Percentiles rank a stretch among this genome's conserved stretches.
These are phyloP conservation scores for Metroxylon sagu DNA, from an alignment of 176 grass and related monocot genomes.

Conservation along the genomic window DNA sequence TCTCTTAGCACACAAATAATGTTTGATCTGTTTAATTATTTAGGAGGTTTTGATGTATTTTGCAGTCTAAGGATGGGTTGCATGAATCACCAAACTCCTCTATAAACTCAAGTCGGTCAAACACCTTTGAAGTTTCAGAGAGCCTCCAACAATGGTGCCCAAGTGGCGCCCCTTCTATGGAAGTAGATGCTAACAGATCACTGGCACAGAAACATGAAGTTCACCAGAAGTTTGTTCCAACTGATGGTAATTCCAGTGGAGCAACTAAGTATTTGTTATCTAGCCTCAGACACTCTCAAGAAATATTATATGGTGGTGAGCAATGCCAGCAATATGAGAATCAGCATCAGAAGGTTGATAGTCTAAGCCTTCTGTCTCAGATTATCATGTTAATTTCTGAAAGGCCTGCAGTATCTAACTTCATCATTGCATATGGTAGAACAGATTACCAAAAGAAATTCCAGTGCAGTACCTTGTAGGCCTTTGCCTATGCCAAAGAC, in stretches of 20 bases:
- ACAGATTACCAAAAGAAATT: slow-evolving; percentile 41
- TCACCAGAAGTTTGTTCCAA: slow-evolving; percentile 21
- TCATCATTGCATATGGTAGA: slow-evolving; percentile 38
- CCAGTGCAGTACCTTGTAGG: slow-evolving; percentile 18
- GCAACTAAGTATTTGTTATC: slow-evolving; percentile 9
- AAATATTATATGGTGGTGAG: slow-evolving; percentile 27
- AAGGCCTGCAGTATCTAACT: slow-evolving; percentile 21
- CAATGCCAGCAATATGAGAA: slow-evolving; percentile 17
- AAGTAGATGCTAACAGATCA: slow-evolving; percentile 32
- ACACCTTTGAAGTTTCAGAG: slow-evolving; percentile 6
- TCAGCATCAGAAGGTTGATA: slow-evolving; percentile 49
- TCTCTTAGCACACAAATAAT: neutral
- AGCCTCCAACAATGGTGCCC: slow-evolving; percentile 1
- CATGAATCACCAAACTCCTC: slow-evolving; percentile 6
- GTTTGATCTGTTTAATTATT: no score
- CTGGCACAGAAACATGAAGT: slow-evolving; percentile 18
- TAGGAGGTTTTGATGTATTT: neutral
- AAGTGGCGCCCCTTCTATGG: neutral
- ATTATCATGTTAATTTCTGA: slow-evolving; percentile 13
- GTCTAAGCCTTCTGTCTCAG: slow-evolving; percentile 19
- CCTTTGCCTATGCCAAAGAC: slow-evolving; percentile 22
- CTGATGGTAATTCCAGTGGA: slow-evolving; percentile 22
- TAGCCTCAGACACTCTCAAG: slow-evolving; percentile 14
- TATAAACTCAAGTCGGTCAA: slow-evolving; percentile 11
- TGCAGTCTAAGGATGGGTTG: slow-evolving; percentile 23